Evolutionary conservation across 164 flowering plant species (phyloP).

Genomic region (Annona cherimola): DNA sequence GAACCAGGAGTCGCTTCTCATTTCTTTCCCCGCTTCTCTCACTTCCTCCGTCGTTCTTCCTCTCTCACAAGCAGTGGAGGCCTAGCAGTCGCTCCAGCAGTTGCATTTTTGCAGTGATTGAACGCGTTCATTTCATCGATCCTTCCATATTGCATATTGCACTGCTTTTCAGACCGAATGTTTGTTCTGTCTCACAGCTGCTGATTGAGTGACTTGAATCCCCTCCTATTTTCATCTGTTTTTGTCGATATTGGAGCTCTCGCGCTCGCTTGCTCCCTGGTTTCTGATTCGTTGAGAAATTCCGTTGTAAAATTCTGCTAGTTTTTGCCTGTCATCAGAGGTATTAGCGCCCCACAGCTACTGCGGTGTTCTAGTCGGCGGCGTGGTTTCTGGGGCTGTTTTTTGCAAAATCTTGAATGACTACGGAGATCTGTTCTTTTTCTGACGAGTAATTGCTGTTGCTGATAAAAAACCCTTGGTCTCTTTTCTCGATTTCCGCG

Average conservation of each 20-base stretch:
- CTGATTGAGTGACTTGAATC: too few species aligned
- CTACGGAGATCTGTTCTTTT: too few species aligned
- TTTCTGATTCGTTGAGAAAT: neutral
- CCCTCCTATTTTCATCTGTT: too few species aligned
- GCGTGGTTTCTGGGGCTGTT: neutral
- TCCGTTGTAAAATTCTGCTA: too few species aligned
- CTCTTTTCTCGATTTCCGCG: neutral
- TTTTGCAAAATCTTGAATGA: too few species aligned
- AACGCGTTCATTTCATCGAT: neutral
- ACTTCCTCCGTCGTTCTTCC: neutral
- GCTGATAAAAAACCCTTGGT: too few species aligned
- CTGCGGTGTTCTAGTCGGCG: neutral
- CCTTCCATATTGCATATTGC: too few species aligned
- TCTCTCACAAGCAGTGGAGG: neutral
- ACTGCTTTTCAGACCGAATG: too few species aligned
- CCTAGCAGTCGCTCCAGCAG: too few species aligned
- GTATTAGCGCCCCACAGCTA: neutral
- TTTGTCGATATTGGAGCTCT: neutral
- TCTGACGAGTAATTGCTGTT: too few species aligned
- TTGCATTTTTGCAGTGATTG: neutral
- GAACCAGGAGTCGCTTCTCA: neutral
- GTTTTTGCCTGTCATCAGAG: too few species aligned
- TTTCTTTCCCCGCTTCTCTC: slow-evolving; percentile 4
- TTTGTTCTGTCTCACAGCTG: too few species aligned
- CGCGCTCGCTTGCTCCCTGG: neutral